These are phyloP conservation scores for Tricholoma sp. DNA, from an alignment of 768 basidiomycete species.

Conservation along the genomic window DNA sequence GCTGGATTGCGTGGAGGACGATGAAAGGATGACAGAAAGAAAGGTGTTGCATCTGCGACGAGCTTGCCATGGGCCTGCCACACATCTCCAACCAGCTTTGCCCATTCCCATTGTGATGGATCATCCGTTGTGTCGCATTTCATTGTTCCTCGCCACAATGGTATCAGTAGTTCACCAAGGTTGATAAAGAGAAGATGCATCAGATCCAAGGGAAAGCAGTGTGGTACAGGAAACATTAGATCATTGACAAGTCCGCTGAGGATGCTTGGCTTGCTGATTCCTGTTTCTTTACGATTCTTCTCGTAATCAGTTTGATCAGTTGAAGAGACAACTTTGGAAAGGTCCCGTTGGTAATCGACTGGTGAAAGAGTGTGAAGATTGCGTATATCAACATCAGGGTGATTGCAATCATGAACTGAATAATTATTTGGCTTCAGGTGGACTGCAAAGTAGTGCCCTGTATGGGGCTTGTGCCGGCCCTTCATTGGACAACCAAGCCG, in stretches of 20 bases:
- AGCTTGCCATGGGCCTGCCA: constrained; percentile 9
- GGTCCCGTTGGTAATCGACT: background rate
- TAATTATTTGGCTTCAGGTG: constrained; percentile 19
- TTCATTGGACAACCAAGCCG: constrained; percentile 20
- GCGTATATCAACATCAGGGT: constrained; percentile 14
- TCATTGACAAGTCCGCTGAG: background rate
- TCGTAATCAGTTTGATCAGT: background rate
- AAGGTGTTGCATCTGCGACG: constrained; percentile 4
- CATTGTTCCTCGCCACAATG: constrained; percentile 9
- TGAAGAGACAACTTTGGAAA: background rate
- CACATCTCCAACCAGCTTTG: background rate
- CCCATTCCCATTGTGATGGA: constrained; percentile 9
- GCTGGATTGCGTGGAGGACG: constrained; percentile 17
- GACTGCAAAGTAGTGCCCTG: constrained; percentile 22
- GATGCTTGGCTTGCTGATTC: too few species aligned
- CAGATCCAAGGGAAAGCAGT: constrained; percentile 11
- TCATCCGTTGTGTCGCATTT: background rate
- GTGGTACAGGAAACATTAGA: background rate
- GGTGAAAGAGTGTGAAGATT: background rate
- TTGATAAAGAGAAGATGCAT: too few species aligned
- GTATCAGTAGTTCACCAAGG: constrained; percentile 11
- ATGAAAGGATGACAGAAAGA: constrained; percentile 17
- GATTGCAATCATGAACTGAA: constrained; percentile 14
- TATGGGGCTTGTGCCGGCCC: constrained; percentile 19
- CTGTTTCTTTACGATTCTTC: too few species aligned